phyloP scores from a whole-genome alignment of 2,329 filamentous ascomycete genomes.

The Leptoxyphium fumago region DNA sequence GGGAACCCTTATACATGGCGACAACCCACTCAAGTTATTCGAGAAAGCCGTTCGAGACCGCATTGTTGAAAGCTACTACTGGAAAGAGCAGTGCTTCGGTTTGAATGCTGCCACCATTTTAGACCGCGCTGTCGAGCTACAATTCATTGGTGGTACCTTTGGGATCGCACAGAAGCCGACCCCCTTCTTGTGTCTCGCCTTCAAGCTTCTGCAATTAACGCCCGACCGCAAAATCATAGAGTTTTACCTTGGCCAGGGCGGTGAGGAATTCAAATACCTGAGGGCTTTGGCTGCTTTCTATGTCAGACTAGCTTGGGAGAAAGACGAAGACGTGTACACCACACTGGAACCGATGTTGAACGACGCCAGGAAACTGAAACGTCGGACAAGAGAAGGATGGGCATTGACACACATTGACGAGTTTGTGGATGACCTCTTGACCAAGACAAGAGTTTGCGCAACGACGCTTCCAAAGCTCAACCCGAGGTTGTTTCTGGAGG shows the following conservation, averaged over 20 bases:
- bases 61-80: slow-evolving; percentile 91
- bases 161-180: slow-evolving; percentile 74
- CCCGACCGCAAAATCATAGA: slow-evolving; percentile 64
- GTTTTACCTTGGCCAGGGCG: slow-evolving; percentile 66
- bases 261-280: slow-evolving; percentile 62
- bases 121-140: slow-evolving; percentile 75
- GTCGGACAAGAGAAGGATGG: slow-evolving; percentile 60
- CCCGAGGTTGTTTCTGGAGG: slow-evolving; percentile 66
- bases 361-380: slow-evolving; percentile 70
- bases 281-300: slow-evolving; percentile 86
- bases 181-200: slow-evolving; percentile 83
- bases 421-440: slow-evolving; percentile 83
- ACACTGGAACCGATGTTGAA: slow-evolving; percentile 69
- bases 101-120: slow-evolving; percentile 71
- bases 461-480: slow-evolving; percentile 90
- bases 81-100: slow-evolving; percentile 97
- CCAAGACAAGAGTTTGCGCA: slow-evolving; percentile 77
- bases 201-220: slow-evolving; percentile 82
- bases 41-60: slow-evolving; percentile 92
- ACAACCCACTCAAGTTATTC: slow-evolving; percentile 90
- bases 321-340: slow-evolving; percentile 66
- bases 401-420: slow-evolving; percentile 71
- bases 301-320: slow-evolving; percentile 71
- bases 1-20: slow-evolving; percentile 65
- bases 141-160: slow-evolving; percentile 76